A percentile compares a stretch with the other conserved stretches of the same genome.
Conservation (phyloP, 129 eudicot species). For the Flaveria trinervia region DNA sequence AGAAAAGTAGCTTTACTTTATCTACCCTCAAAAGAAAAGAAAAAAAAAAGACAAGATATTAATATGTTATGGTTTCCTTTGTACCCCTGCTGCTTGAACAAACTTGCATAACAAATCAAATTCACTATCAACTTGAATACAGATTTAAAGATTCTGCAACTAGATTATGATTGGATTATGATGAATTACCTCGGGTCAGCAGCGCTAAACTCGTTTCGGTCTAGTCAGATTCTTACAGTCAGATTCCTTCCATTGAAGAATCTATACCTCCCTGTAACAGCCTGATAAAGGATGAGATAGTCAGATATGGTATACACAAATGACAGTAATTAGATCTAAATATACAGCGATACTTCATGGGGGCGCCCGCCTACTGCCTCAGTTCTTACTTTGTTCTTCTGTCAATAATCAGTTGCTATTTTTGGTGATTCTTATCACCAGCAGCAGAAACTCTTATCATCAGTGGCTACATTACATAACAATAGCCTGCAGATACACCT, state of each 20-base stretch:
- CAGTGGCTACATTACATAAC: not conserved
- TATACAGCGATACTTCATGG: not conserved
- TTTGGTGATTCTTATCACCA: not conserved
- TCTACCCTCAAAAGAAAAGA: not conserved
- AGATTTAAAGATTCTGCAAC: not conserved
- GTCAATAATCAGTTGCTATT: constrained; percentile 17
- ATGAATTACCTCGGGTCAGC: constrained; percentile 2
- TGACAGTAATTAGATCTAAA: not conserved
- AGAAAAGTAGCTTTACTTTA: not conserved
- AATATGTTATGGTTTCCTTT: not conserved
- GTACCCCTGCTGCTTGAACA: constrained; percentile 10
- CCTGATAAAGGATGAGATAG: not conserved
- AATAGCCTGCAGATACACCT: constrained; percentile 7
- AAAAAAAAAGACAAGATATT: no score
- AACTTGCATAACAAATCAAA: not conserved
- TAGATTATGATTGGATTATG: not conserved
- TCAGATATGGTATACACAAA: not conserved
- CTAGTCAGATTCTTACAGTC: not conserved
- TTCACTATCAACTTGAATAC: not conserved
- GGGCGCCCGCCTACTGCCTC: not conserved
- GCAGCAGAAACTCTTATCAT: not conserved
- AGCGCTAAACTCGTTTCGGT: not conserved
- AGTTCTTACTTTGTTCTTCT: not conserved
- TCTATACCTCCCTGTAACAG: constrained; percentile 1
- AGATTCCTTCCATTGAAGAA: not conserved